Evolutionary conservation across 2,329 filamentous ascomycete species (phyloP), one percentile per base, ranked within the genome.

Genomic region (Aspergillus glaucus): DNA sequence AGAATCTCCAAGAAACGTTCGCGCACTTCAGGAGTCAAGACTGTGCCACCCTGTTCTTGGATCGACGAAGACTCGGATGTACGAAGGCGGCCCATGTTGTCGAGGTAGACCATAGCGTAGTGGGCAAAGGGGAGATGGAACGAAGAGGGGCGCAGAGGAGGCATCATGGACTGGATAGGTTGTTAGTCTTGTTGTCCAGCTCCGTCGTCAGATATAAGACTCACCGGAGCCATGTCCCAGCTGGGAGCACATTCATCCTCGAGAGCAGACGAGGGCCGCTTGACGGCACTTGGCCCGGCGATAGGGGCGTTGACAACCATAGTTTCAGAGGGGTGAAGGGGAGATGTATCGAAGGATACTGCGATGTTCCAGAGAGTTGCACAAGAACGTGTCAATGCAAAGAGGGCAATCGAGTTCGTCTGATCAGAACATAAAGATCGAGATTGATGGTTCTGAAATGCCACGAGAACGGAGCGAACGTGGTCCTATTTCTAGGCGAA

Each of bases 41-140:
- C 46, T 9, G 63, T 64, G 0, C 54, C 46, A 30, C 60, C 59
- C 28, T 63, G 60, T 12, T 64, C 59, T 39, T 60, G 56, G 14
- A 68, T 64, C 2, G 65, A 67, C 4, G 59, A 36, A 7, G 66
- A 69, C 50, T 66, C 65, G 1, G 62, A 52, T 6, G 66, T 60
- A 47, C 62, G 60, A 19, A 69, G 48, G 47, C 60, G 63, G 14
- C 66, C 65, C 46, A 59, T 59, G 45, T 60, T 58, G 47, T 69
- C 66, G 3, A 67, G 50, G 40, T 67, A 69, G 32, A 69, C 67
- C 57, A 69, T 50, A 36, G 66, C 65, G 45, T 66, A 69, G 45
- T 68, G 64, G 8, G 58, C 46, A 50, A 57, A 66, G 17, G 65
- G 65, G 39, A 66, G 46, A 43, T 57, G 61, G 49, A 58, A 50